Conservation (phyloP, 306 rosid genomes). For the Ochetophila trinervis region DNA sequence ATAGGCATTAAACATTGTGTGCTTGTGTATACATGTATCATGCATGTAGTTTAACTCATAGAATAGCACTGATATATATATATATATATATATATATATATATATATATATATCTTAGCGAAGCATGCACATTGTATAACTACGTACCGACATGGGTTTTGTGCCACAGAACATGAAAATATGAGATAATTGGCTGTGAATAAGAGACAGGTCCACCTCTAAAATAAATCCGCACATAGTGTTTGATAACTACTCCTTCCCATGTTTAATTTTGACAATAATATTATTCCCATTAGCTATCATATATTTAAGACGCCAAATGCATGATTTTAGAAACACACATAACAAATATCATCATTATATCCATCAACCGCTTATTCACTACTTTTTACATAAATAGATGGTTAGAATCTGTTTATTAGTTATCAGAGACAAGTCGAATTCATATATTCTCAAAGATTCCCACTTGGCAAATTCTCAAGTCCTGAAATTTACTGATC, state of each 20-base stretch:
- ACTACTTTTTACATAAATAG: too few relatives aligned
- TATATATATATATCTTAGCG: too few relatives aligned
- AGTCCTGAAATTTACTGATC: slow-evolving; percentile 34
- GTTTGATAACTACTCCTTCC: slow-evolving; percentile 23
- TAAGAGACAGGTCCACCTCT: slow-evolving; percentile 28
- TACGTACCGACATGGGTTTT: background rate
- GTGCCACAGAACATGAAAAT: slow-evolving; percentile 20
- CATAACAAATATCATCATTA: too few relatives aligned
- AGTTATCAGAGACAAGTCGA: too few relatives aligned
- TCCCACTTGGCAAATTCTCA: slow-evolving; percentile 30
- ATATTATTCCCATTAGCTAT: background rate
- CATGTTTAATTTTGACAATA: slow-evolving; percentile 6
- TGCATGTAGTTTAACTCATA: too few relatives aligned
- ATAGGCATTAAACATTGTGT: too few relatives aligned
- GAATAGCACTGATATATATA: too few relatives aligned
- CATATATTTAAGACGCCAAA: background rate
- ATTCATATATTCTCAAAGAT: background rate
- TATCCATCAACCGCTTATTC: too few relatives aligned
- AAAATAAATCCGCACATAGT: slow-evolving; percentile 23
- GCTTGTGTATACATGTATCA: too few relatives aligned
- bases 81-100: too few relatives aligned
- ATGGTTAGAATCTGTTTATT: too few relatives aligned
- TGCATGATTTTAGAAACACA: too few relatives aligned
- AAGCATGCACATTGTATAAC: background rate
- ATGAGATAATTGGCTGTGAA: slow-evolving; percentile 29